These are phyloP conservation scores for Sporodiniella umbellata DNA, from an alignment of 371 early-diverging fungal genomes.

Conservation along the genomic window DNA sequence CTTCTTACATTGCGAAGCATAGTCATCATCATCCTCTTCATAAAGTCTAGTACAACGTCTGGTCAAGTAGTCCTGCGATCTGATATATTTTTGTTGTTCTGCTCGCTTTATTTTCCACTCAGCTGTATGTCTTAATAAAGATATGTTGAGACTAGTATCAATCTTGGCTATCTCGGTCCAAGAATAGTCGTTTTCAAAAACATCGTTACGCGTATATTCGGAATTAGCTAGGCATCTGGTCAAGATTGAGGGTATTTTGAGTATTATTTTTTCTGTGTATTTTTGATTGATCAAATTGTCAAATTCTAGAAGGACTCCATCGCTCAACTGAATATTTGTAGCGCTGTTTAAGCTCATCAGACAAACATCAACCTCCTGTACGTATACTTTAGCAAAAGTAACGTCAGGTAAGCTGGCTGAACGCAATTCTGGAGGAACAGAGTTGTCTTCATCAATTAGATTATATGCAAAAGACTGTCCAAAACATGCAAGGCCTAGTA, in stretches of 20 bases:
- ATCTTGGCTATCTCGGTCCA: constrained; percentile 76
- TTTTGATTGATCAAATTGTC: constrained; percentile 67
- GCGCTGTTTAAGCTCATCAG: constrained; percentile 63
- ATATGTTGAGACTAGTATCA: constrained; percentile 58
- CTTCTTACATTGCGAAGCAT: constrained; percentile 16
- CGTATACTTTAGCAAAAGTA: constrained; percentile 57
- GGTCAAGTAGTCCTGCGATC: constrained; percentile 64
- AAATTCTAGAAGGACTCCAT: constrained; percentile 60
- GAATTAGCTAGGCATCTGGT: constrained; percentile 56
- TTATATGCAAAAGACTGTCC: constrained; percentile 68
- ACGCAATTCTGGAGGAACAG: constrained; percentile 52
- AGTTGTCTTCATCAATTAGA: constrained; percentile 71
- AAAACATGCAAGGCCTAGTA: constrained; percentile 56
- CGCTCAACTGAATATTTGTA: constrained; percentile 49
- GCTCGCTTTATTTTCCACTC: constrained; percentile 52
- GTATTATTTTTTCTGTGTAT: constrained; percentile 55
- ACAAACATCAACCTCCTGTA: constrained; percentile 60
- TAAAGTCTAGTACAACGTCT: constrained; percentile 65
- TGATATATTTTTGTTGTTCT: constrained; percentile 63
- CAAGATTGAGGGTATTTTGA: constrained; percentile 61
- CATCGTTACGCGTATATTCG: constrained; percentile 17
- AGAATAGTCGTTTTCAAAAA: constrained; percentile 28
- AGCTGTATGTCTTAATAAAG: constrained; percentile 58
- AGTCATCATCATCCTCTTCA: constrained; percentile 23
- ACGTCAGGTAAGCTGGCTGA: constrained; percentile 58